Evolutionary conservation across 2,329 filamentous ascomycete species (phyloP), one percentile per base, ranked within the genome.

Genomic region (Aspergillus sp.): DNA sequence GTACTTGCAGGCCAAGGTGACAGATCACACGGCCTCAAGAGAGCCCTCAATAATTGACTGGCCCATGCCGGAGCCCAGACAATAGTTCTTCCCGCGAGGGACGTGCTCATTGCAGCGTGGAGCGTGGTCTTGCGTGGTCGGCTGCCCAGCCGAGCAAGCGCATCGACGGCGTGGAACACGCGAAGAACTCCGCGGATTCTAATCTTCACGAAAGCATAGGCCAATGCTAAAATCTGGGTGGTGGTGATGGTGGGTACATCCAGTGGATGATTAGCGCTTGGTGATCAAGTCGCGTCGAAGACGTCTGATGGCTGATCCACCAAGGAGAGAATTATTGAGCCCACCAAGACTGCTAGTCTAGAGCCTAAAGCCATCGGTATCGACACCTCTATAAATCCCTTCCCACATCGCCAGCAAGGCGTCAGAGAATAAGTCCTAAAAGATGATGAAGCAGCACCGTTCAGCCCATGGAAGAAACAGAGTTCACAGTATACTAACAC

Each of bases 61-160:
- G 45, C 40, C 9, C 14, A 42, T 45, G 50, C 17, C 33, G 38
- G 30, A 50, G 44, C 42, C 26, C 19, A 16, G 22, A 22, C 33
- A 47, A 51, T 54, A 55, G 49, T 50, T 16, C n/a, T 16, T 22
- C n/a, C 46, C 19, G 22, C 36, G n/a, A 48, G 45, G 40, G 40
- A 42, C 40, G 11, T 5, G 11, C 19, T 42, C 17, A 42, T 17
- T 13, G 40, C 40, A 42, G 40, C 6, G 35, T 7, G 16, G 35
- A n/a, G 26, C 26, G 26, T 30, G 26, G 26, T 30, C 26, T 30
- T 38, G 35, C 35, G 14, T 38, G 35, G 35, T n/a, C 26, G 6
- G 26, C 26, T 30, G 26, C 10, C 26, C 26, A 30, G 26, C 26
- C 26, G 26, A 30, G 16, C 13, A 38, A 38, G 16, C 35, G 35